Percentiles rank a stretch among this genome's conserved stretches.
These are phyloP conservation scores for Tausonia pullulans DNA, from an alignment of 1,284 basidiomycete genomes.

Conservation along the genomic window DNA sequence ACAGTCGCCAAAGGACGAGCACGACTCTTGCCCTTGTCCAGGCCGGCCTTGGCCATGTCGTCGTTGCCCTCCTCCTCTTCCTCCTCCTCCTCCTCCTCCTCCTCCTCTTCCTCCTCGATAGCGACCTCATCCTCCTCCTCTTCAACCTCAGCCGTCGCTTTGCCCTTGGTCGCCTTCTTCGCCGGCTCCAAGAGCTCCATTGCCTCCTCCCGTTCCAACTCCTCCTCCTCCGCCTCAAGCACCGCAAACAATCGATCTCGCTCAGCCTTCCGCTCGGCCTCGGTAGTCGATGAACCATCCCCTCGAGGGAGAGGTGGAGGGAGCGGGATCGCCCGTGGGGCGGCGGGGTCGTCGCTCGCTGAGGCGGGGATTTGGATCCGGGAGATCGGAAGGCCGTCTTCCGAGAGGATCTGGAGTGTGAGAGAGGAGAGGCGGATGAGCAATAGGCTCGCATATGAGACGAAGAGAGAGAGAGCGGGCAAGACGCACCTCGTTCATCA, in stretches of 20 bases:
- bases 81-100: background rate
- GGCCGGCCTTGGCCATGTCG: no score
- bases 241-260: conserved; percentile 5
- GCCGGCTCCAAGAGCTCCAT: background rate
- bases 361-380: background rate
- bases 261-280: background rate
- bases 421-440: no score
- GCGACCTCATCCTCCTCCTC: background rate
- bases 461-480: background rate
- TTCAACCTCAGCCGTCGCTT: background rate
- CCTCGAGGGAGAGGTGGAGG: background rate
- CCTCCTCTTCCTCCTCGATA: background rate
- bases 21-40: conserved; percentile 1
- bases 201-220: conserved; percentile 2
- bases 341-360: background rate
- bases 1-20: background rate
- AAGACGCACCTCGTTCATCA: background rate
- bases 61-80: background rate
- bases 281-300: background rate
- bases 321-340: background rate
- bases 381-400: conserved; percentile 6
- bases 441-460: background rate
- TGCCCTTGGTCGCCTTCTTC: background rate
- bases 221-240: conserved; percentile 7
- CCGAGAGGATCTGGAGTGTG: background rate